A percentile compares a stretch with the other conserved stretches of the same genome.
These are phyloP conservation scores for Kwoniella europaea DNA, from an alignment of 768 basidiomycete species.

Conservation along the genomic window DNA sequence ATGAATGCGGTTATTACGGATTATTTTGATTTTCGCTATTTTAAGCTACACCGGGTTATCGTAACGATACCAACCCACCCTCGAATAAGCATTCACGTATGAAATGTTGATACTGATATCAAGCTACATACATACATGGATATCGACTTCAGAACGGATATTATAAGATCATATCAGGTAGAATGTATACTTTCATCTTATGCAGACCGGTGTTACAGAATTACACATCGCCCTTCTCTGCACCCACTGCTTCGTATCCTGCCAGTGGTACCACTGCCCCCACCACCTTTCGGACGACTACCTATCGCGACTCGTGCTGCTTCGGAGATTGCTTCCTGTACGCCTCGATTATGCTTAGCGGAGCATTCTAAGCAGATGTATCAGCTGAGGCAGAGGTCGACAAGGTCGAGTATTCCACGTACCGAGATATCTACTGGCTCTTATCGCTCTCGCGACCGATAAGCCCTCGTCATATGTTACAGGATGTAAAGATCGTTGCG, in stretches of 20 bases:
- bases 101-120: no score
- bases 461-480: conserved; percentile 93
- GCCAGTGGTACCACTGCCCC: conserved; percentile 24
- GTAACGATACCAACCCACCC: no score
- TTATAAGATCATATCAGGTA: no score
- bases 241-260: conserved; percentile 8
- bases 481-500: conserved; percentile 70
- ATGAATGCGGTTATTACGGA: no score
- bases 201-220: conserved; percentile 15
- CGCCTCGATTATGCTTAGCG: conserved; percentile 94
- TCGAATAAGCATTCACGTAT: no score
- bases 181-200: no score
- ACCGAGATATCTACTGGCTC: conserved; percentile 84
- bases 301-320: conserved; percentile 58
- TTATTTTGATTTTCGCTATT: no score
- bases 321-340: conserved; percentile 90
- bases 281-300: conserved; percentile 39
- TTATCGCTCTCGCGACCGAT: conserved; percentile 60
- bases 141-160: no score
- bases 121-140: no score
- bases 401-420: conserved; percentile 39
- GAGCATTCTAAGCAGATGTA: conserved; percentile 74
- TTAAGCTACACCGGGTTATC: no score
- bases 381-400: not conserved
- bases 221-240: conserved; percentile 28